phyloP scores from a whole-genome alignment of 73 alveolate species.

The Symbiodinium pilosum region DNA sequence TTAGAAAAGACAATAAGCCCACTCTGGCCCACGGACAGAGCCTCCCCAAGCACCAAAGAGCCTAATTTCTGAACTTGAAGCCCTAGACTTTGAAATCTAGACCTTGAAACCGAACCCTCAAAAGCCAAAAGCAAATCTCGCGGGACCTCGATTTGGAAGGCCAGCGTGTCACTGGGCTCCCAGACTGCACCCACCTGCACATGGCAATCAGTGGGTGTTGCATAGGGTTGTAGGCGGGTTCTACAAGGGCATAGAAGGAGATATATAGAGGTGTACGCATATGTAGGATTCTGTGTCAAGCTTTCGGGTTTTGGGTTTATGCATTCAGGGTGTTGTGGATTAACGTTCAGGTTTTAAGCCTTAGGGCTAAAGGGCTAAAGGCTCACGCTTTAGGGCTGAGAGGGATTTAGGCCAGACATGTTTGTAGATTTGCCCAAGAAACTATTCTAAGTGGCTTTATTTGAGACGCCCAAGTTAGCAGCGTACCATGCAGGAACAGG shows the following conservation, averaged over 20 bases:
- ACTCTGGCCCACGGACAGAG: too few species aligned
- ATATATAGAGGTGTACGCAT: too few species aligned
- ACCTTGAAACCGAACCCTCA: not conserved
- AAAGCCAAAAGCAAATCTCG: not conserved
- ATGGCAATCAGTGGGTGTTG: not conserved
- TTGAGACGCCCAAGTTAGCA: too few species aligned
- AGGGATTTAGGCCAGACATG: too few species aligned
- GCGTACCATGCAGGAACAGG: too few species aligned
- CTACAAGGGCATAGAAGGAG: not conserved
- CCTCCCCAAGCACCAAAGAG: not conserved
- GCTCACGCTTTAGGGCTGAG: not conserved
- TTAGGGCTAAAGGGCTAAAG: not conserved
- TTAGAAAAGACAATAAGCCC: too few species aligned
- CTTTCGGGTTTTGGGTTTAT: not conserved
- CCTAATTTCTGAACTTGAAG: not conserved
- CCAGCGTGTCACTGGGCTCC: constrained; percentile 31
- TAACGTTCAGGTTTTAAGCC: not conserved
- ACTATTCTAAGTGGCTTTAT: too few species aligned
- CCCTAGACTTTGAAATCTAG: not conserved
- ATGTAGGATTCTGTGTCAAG: not conserved
- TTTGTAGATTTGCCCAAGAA: too few species aligned
- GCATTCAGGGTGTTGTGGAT: not conserved
- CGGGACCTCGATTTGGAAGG: constrained; percentile 42
- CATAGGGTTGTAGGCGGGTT: too few species aligned
- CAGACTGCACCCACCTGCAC: constrained; percentile 91